Percentiles rank a stretch among this genome's conserved stretches.
Conservation (phyloP, 2,329 filamentous ascomycete genomes). For the Fusarium newnesense region DNA sequence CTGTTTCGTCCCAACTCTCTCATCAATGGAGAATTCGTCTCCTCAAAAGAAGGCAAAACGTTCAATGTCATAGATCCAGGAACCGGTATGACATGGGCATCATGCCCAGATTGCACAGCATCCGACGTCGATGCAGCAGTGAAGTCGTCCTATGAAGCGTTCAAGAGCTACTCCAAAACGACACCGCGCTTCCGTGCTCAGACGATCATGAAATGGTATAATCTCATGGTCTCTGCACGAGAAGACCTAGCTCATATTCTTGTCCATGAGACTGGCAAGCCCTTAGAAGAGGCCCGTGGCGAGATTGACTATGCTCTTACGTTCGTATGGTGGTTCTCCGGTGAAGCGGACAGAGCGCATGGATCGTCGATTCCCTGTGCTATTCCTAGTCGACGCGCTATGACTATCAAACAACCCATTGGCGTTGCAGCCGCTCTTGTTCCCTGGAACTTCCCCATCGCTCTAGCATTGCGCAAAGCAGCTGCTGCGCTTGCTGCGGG, state of each 20-base stretch:
- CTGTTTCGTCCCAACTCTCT: neutral
- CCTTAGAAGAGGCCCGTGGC: slow-evolving; percentile 61
- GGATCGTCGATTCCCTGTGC: slow-evolving; percentile 68
- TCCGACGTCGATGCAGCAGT: slow-evolving; percentile 45
- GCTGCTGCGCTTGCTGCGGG: slow-evolving; percentile 74
- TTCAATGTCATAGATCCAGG: slow-evolving; percentile 15
- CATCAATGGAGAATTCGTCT: neutral
- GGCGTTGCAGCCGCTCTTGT: slow-evolving; percentile 50
- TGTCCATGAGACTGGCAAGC: slow-evolving; percentile 66
- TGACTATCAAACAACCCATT: slow-evolving; percentile 71
- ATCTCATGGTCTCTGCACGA: slow-evolving; percentile 47
- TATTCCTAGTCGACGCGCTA: slow-evolving; percentile 60
- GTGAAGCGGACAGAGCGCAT: slow-evolving; percentile 54
- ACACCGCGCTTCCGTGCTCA: slow-evolving; percentile 48
- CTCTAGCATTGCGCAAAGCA: slow-evolving; percentile 60
- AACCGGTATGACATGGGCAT: neutral
- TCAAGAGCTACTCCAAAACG: slow-evolving; percentile 52
- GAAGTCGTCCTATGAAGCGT: slow-evolving; percentile 46
- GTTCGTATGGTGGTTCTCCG: slow-evolving; percentile 68
- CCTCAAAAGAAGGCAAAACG: neutral
- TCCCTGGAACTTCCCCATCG: slow-evolving; percentile 69
- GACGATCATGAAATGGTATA: slow-evolving; percentile 51
- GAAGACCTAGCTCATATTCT: slow-evolving; percentile 54
- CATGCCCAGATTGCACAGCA: neutral
- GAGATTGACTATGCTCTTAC: slow-evolving; percentile 66